Evolutionary conservation across 805 yeast species (phyloP).

Genomic region (Sugiyamaella lignohabitans): DNA sequence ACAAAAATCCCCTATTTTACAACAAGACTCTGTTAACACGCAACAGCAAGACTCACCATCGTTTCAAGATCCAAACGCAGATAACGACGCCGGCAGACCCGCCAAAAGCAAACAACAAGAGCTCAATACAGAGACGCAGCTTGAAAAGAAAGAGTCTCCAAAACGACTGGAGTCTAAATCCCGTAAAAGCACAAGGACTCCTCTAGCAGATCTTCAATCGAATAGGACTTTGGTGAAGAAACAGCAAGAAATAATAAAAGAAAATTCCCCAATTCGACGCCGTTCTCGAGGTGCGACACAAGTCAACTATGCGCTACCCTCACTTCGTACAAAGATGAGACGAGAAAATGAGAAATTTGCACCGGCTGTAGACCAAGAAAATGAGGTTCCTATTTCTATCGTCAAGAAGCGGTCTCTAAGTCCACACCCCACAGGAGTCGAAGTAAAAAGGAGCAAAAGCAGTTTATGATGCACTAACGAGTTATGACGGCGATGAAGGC

Average conservation of each 20-base stretch:
- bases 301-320: conserved; percentile 62
- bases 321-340: conserved; percentile 62
- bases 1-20: too few species aligned
- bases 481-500: too few species aligned
- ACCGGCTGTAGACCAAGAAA: conserved; percentile 45
- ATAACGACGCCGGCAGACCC: too few species aligned
- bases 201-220: background rate
- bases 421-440: background rate
- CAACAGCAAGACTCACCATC: too few species aligned
- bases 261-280: conserved; percentile 22
- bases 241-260: background rate
- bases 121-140: too few species aligned
- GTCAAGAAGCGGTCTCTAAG: background rate
- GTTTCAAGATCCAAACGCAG: too few species aligned
- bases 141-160: too few species aligned
- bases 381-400: background rate
- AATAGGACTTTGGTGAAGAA: background rate
- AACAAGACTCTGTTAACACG: too few species aligned
- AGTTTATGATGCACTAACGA: background rate
- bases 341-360: conserved; percentile 53
- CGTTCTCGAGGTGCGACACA: conserved; percentile 46
- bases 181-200: too few species aligned
- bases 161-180: too few species aligned
- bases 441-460: background rate
- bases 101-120: too few species aligned